These are phyloP conservation scores for Dictyostelium capitatum DNA, from an alignment of 78 protist genomes.

Conservation along the genomic window DNA sequence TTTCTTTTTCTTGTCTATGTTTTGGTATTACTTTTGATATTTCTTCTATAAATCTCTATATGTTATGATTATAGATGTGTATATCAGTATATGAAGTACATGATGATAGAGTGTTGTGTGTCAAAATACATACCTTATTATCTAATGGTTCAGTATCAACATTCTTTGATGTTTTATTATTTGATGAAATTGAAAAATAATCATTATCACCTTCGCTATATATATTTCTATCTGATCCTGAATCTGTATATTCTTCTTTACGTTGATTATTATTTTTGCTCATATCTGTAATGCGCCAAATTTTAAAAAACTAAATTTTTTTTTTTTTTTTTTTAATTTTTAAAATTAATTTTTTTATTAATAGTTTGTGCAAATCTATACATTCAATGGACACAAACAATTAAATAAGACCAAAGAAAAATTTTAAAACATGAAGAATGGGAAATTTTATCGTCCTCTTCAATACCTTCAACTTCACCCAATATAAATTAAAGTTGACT, in stretches of 20 bases:
- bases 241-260: not conserved
- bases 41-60: not conserved
- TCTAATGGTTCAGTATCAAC: not conserved
- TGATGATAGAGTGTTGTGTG: not conserved
- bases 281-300: not conserved
- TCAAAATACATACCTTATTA: not conserved
- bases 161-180: constrained; percentile 3
- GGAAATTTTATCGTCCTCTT: too few species aligned
- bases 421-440: too few species aligned
- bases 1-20: constrained; percentile 20
- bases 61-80: not conserved
- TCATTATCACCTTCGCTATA: constrained; percentile 8
- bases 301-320: not conserved
- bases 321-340: too few species aligned
- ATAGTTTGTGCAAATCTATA: too few species aligned
- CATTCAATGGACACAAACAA: too few species aligned
- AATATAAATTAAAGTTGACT: too few species aligned
- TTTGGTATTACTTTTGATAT: not conserved
- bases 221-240: constrained; percentile 3
- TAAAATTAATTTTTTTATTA: too few species aligned
- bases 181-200: not conserved
- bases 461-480: too few species aligned
- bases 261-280: not conserved
- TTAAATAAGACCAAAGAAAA: too few species aligned
- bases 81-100: not conserved